Conservation (phyloP, 352 stramenopile genomes). For the Lagenidium giganteum region DNA sequence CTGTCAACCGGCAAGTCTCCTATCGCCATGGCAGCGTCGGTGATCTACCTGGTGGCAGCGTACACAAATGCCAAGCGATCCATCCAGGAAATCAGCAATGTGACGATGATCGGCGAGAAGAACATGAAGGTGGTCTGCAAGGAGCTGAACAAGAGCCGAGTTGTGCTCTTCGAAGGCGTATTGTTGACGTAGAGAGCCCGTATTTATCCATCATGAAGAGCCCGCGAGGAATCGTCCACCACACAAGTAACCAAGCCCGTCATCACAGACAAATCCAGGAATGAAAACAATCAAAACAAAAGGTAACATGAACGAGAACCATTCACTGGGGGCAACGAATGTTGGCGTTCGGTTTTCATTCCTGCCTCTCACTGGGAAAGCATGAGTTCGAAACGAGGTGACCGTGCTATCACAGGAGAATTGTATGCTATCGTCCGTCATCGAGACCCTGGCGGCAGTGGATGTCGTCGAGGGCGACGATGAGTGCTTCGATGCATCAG, state of each 20-base stretch:
- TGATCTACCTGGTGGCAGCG: constrained; percentile 79
- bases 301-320: too few relatives aligned
- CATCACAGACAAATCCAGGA: background rate
- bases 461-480: too few relatives aligned
- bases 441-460: too few relatives aligned
- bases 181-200: constrained; percentile 36
- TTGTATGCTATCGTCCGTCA: too few relatives aligned
- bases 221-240: background rate
- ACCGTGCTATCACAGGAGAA: too few relatives aligned
- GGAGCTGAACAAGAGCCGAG: constrained; percentile 79
- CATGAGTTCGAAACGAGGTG: too few relatives aligned
- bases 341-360: too few relatives aligned
- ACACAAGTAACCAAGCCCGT: too few relatives aligned
- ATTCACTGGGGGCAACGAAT: too few relatives aligned
- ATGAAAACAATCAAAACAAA: background rate
- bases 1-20: constrained; percentile 66
- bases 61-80: constrained; percentile 80
- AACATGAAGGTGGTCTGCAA: constrained; percentile 85
- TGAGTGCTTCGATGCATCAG: too few relatives aligned
- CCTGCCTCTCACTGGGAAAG: too few relatives aligned
- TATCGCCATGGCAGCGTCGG: constrained; percentile 63
- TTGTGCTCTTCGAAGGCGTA: constrained; percentile 74
- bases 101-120: constrained; percentile 78
- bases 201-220: background rate
- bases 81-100: constrained; percentile 76